These are phyloP conservation scores for Mycena haematopus DNA, from an alignment of 768 basidiomycete genomes.

Conservation along the genomic window DNA sequence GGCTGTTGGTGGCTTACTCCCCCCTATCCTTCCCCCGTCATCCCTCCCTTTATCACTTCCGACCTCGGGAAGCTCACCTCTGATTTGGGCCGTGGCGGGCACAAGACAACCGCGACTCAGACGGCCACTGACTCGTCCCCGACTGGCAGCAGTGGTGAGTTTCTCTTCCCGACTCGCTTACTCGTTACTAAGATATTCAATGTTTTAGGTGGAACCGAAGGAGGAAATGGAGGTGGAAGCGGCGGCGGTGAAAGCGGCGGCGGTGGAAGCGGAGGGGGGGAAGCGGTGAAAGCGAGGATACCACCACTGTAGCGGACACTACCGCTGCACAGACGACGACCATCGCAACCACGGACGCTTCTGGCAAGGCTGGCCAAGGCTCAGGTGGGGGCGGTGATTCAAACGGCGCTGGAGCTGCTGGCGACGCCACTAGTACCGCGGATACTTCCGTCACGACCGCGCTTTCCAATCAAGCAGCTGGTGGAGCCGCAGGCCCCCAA, in stretches of 20 bases:
- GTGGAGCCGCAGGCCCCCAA: background rate
- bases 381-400: background rate
- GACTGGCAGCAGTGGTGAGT: background rate
- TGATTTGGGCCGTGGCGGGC: background rate
- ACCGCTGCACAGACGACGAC: background rate
- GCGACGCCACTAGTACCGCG: background rate
- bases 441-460: slow-evolving; percentile 3
- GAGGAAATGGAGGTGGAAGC: too few relatives aligned
- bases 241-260: too few relatives aligned
- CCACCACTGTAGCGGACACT: too few relatives aligned
- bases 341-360: too few relatives aligned
- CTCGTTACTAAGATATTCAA: background rate
- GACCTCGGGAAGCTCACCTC: background rate
- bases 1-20: background rate
- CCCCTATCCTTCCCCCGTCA: background rate
- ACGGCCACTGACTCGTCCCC: background rate
- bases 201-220: background rate
- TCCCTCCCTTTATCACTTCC: background rate
- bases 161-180: background rate
- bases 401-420: background rate
- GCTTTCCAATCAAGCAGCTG: background rate
- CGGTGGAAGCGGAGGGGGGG: background rate
- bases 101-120: background rate
- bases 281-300: too few relatives aligned
- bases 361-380: background rate